These are phyloP conservation scores for Rhypophila decipiens DNA, from an alignment of 495 filamentous ascomycete genomes.

Conservation along the genomic window DNA sequence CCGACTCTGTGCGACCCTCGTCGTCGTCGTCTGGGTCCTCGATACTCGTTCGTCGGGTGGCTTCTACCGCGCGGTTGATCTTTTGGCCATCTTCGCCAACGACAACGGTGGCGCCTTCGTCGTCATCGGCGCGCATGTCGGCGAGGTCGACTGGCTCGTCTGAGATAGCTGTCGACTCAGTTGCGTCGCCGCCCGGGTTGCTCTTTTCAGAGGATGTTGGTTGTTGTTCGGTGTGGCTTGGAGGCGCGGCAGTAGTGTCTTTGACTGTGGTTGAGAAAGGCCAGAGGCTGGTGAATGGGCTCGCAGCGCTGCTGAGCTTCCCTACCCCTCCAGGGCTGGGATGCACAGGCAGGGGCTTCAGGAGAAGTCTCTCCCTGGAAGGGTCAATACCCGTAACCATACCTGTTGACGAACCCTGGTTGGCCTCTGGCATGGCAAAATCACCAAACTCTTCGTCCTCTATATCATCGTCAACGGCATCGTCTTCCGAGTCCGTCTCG, in stretches of 20 bases:
- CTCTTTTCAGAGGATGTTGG: conserved; percentile 19
- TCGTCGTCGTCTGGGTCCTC: conserved; percentile 54
- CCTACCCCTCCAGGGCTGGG: conserved; percentile 18
- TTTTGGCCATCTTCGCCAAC: conserved; percentile 36
- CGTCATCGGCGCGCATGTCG: too few species aligned
- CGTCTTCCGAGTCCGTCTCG: conserved; percentile 26
- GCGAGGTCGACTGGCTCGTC: conserved; percentile 27
- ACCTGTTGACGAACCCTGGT: conserved; percentile 13
- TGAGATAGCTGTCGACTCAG: conserved; percentile 11
- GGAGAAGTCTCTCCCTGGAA: conserved; percentile 26
- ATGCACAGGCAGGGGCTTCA: conserved; percentile 42
- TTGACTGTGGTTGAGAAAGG: conserved; percentile 27
- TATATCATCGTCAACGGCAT: conserved; percentile 34
- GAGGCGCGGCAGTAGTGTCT: conserved; percentile 22
- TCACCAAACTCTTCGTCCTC: conserved; percentile 48
- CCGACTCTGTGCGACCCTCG: conserved; percentile 43
- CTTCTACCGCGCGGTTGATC: conserved; percentile 45
- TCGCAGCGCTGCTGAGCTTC: conserved; percentile 23
- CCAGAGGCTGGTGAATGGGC: conserved; percentile 41
- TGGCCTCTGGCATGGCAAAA: conserved; percentile 47
- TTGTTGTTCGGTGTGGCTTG: too few species aligned
- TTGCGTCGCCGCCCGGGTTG: background rate
- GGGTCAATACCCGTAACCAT: conserved; percentile 29
- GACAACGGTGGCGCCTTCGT: conserved; percentile 20
- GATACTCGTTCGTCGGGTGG: conserved; percentile 46